phyloP scores from a whole-genome alignment of 805 yeast genomes.

The Metschnikowia chrysomelidarum region DNA sequence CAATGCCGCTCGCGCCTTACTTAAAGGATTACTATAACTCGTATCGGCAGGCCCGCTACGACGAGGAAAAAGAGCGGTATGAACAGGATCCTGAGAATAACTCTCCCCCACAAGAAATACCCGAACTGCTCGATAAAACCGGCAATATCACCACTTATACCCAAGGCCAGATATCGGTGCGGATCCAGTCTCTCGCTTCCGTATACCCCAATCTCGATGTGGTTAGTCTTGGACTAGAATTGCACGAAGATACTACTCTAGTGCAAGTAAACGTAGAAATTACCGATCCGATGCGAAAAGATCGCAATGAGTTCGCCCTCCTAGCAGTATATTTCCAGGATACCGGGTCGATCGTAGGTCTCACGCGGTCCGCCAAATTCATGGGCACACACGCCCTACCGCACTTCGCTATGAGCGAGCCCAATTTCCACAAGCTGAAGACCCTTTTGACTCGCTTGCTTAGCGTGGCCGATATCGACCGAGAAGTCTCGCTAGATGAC shows the following conservation, averaged over 20 bases:
- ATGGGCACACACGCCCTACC: slow-evolving; percentile 61
- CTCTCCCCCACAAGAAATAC: slow-evolving; percentile 18
- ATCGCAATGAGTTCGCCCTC: slow-evolving; percentile 49
- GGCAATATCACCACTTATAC: slow-evolving; percentile 30
- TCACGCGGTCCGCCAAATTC: slow-evolving; percentile 64
- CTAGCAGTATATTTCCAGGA: slow-evolving; percentile 66
- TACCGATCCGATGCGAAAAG: slow-evolving; percentile 46
- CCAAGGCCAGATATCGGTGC: slow-evolving; percentile 27
- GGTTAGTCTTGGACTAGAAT: slow-evolving; percentile 12
- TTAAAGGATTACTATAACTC: slow-evolving; percentile 29
- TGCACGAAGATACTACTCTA: slow-evolving; percentile 32
- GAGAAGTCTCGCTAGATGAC: slow-evolving; percentile 37
- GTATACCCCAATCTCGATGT: slow-evolving; percentile 24
- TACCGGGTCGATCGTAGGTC: slow-evolving; percentile 58
- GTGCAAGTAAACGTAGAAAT: slow-evolving; percentile 31
- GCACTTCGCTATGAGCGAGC: slow-evolving; percentile 46
- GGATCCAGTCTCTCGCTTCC: slow-evolving; percentile 23
- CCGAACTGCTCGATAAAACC: slow-evolving; percentile 12
- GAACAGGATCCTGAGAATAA: slow-evolving; percentile 27
- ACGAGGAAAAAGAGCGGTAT: slow-evolving; percentile 26
- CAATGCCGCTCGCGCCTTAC: slow-evolving; percentile 29
- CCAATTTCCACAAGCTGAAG: slow-evolving; percentile 45
- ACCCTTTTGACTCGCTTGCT: slow-evolving; percentile 42
- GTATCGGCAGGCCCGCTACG: slow-evolving; percentile 24
- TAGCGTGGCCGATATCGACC: slow-evolving; percentile 40